Conservation (phyloP, 768 basidiomycete genomes). For the Pluteus cervinus region DNA sequence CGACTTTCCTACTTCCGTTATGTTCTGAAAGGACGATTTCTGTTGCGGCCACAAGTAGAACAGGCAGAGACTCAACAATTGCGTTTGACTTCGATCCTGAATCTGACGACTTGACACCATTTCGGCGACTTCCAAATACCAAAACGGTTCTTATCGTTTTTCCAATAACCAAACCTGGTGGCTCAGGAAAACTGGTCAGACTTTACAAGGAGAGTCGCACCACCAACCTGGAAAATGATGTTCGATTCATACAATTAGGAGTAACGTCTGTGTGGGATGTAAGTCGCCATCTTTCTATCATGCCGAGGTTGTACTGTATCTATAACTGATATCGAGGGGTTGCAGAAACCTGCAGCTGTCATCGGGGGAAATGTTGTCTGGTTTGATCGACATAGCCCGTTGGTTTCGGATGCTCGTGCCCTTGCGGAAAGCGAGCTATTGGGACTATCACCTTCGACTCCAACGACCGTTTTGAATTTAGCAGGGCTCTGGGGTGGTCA, state of each 20-base stretch:
- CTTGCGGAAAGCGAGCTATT: conserved; percentile 52
- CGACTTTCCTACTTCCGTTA: conserved; percentile 51
- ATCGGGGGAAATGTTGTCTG: too few species aligned
- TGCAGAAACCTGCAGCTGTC: too few species aligned
- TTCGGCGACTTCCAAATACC: conserved; percentile 44
- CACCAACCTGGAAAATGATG: conserved; percentile 8
- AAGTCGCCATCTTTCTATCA: conserved; percentile 40
- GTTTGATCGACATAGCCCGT: conserved; percentile 14
- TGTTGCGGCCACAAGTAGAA: conserved; percentile 49
- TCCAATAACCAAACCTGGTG: conserved; percentile 42
- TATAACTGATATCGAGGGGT: too few species aligned
- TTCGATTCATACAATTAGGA: conserved; percentile 56
- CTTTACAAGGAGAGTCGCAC: conserved; percentile 35
- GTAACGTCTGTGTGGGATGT: conserved; percentile 60
- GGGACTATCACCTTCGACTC: conserved; percentile 27
- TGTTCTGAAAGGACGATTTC: conserved; percentile 33
- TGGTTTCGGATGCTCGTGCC: conserved; percentile 37
- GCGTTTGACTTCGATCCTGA: conserved; percentile 50
- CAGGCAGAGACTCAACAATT: conserved; percentile 43
- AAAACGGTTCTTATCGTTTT: conserved; percentile 52
- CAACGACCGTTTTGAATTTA: conserved; percentile 49
- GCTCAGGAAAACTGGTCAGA: conserved; percentile 38
- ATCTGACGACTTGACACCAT: conserved; percentile 36
- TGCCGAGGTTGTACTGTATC: too few species aligned
- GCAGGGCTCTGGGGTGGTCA: conserved; percentile 58